phyloP scores from a whole-genome alignment of 1,139 yeast species.

The Yueomyces sp. region DNA sequence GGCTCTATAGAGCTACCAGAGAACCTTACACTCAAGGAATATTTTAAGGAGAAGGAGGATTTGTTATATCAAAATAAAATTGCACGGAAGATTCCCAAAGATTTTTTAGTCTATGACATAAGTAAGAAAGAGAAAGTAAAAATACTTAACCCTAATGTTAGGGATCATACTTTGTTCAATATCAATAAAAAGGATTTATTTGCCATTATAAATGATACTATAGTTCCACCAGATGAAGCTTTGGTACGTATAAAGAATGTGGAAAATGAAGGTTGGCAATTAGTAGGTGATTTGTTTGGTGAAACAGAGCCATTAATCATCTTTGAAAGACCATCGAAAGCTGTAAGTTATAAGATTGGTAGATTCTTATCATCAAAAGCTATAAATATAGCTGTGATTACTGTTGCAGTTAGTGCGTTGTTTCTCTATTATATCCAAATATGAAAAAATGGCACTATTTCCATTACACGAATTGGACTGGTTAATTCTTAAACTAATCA shows the following conservation, averaged over 20 bases:
- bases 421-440: no score
- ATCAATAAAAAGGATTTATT: constrained; percentile 15
- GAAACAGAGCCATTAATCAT: background rate
- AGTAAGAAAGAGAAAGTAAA: constrained; percentile 3
- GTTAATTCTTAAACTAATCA: no score
- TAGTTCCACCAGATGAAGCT: constrained; percentile 13
- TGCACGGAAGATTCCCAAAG: constrained; percentile 6
- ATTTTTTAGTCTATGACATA: constrained; percentile 1
- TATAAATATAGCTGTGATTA: no score
- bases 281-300: constrained; percentile 12
- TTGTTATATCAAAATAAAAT: no score
- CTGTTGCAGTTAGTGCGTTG: no score
- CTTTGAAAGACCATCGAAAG: constrained; percentile 1
- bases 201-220: constrained; percentile 14
- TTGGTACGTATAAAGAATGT: constrained; percentile 9
- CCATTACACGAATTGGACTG: no score
- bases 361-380: no score
- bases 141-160: constrained; percentile 4
- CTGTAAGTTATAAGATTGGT: background rate
- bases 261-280: constrained; percentile 15
- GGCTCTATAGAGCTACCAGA: no score
- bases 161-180: constrained; percentile 8
- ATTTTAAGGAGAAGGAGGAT: background rate
- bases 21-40: no score
- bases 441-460: no score